Evolutionary conservation across 306 rosid species (phyloP).

Genomic region (Inga laurina): DNA sequence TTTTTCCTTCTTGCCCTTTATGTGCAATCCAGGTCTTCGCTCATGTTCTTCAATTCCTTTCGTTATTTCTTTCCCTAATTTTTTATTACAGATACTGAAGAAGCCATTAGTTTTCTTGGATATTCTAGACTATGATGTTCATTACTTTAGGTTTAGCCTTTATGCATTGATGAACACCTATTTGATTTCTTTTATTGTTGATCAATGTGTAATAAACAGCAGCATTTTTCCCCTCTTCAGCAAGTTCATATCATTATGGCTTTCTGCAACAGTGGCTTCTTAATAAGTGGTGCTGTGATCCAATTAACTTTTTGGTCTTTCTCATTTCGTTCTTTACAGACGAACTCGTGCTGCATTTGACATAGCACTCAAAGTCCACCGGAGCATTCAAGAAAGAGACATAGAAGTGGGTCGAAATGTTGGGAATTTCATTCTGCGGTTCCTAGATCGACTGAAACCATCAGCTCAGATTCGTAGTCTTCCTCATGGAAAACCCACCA

Average conservation of each 20-base stretch:
- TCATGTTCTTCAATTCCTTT: not conserved
- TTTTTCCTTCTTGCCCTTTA: not conserved
- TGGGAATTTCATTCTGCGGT: slow-evolving; percentile 77
- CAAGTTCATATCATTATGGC: not conserved
- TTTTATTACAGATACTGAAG: not conserved
- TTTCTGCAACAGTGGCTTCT: not conserved
- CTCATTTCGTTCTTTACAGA: slow-evolving; percentile 44
- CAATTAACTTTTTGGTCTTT: not conserved
- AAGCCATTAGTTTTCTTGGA: not conserved
- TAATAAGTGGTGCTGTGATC: not conserved
- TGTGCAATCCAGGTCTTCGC: not conserved
- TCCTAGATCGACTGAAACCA: slow-evolving; percentile 79
- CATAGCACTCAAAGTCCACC: slow-evolving; percentile 66
- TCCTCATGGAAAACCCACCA: slow-evolving; percentile 19
- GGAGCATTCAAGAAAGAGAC: slow-evolving; percentile 79
- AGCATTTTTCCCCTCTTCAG: not conserved
- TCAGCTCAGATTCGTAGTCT: slow-evolving; percentile 76
- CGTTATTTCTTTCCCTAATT: not conserved
- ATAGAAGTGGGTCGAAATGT: slow-evolving; percentile 82
- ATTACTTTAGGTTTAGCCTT: not conserved
- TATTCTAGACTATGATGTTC: not conserved
- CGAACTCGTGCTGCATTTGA: slow-evolving; percentile 78
- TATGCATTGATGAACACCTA: not conserved
- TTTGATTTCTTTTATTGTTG: not conserved
- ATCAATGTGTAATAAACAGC: not conserved